phyloP scores from a whole-genome alignment of 129 eudicot genomes.

The Heracleum sosnowskyi region DNA sequence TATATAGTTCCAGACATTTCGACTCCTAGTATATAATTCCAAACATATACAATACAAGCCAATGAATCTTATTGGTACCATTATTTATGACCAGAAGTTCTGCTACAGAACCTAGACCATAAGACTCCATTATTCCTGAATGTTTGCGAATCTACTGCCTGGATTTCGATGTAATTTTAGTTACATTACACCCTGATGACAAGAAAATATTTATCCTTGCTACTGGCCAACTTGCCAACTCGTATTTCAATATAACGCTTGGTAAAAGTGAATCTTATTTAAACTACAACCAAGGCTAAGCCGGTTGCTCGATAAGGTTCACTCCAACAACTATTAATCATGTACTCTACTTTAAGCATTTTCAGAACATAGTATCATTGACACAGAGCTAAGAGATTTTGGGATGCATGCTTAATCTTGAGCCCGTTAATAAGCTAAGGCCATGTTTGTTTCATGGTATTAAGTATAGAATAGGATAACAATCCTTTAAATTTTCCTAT shows the following conservation, averaged over 20 bases:
- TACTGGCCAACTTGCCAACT: background rate
- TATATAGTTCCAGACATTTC: too few relatives aligned
- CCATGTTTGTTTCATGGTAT: too few relatives aligned
- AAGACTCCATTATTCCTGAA: background rate
- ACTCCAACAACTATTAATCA: background rate
- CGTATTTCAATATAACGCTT: background rate
- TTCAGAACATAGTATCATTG: background rate
- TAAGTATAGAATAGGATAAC: too few relatives aligned
- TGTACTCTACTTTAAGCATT: background rate
- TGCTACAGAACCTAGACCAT: background rate
- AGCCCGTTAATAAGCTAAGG: too few relatives aligned
- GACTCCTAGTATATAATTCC: background rate
- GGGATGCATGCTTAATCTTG: background rate
- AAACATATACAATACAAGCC: background rate
- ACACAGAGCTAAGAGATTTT: background rate
- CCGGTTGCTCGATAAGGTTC: background rate
- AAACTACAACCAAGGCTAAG: background rate
- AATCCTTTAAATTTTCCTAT: too few relatives aligned
- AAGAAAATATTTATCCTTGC: background rate
- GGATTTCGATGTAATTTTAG: background rate
- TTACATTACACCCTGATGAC: background rate
- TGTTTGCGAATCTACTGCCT: background rate
- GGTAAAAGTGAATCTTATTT: background rate
- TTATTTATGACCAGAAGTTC: background rate
- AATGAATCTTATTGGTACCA: background rate